Evolutionary conservation across 306 rosid genomes (phyloP).

Genomic region (Cucumis sativus): Cucumber_9930_V3 NC_026655.2:1127001-1127500

Average conservation of each 20-base stretch:
- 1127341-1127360: neutral
- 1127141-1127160: neutral
- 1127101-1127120: neutral
- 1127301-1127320: neutral
- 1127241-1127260: neutral
- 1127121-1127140: neutral
- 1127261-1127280: neutral
- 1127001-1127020: neutral
- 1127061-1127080: neutral
- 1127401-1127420: neutral
- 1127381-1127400: neutral
- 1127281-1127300: neutral
- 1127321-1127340: neutral
- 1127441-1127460: slow-evolving; percentile 1
- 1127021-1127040: neutral
- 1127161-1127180: neutral
- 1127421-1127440: neutral
- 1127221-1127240: neutral
- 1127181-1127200: neutral
- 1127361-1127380: neutral
- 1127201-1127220: neutral
- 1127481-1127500: neutral
- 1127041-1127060: neutral
- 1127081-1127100: neutral
- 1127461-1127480: neutral